Conservation (phyloP, 345 rosid species). For the Lumnitzera littorea region DNA sequence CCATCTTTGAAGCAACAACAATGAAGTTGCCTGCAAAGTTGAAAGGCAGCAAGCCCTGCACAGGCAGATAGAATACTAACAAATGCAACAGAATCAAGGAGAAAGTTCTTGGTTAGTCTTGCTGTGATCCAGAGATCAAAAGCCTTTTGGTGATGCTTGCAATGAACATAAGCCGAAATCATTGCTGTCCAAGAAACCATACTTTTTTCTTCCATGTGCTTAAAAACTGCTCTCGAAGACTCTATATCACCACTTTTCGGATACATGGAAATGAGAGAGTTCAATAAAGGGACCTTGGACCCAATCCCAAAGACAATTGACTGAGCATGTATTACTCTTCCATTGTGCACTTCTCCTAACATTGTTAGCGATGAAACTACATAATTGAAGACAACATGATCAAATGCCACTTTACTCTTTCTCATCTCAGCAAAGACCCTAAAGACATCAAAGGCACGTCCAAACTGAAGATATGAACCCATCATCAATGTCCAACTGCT, state of each 20-base stretch:
- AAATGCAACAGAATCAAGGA: conserved; percentile 27
- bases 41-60: conserved; percentile 22
- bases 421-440: conserved; percentile 24
- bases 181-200: conserved; percentile 42
- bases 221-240: conserved; percentile 27
- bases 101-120: conserved; percentile 15
- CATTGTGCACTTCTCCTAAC: conserved; percentile 30
- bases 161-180: conserved; percentile 29
- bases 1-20: conserved; percentile 23
- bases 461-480: conserved; percentile 26
- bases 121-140: conserved; percentile 20
- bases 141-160: conserved; percentile 32
- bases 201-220: conserved; percentile 21
- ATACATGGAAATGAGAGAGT: conserved; percentile 38
- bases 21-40: conserved; percentile 37
- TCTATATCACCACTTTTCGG: conserved; percentile 33
- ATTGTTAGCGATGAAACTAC: conserved; percentile 28
- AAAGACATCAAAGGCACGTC: conserved; percentile 20
- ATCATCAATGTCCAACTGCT: conserved; percentile 37
- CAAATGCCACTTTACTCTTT: conserved; percentile 12
- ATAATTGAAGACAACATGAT: conserved; percentile 23
- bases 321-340: conserved; percentile 36
- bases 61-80: conserved; percentile 23
- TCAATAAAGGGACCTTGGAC: conserved; percentile 20
- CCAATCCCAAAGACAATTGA: conserved; percentile 22